Base-by-base conservation (phyloP, 805 yeast genomes). In the Saccharomycopsis selenospora region DNA sequence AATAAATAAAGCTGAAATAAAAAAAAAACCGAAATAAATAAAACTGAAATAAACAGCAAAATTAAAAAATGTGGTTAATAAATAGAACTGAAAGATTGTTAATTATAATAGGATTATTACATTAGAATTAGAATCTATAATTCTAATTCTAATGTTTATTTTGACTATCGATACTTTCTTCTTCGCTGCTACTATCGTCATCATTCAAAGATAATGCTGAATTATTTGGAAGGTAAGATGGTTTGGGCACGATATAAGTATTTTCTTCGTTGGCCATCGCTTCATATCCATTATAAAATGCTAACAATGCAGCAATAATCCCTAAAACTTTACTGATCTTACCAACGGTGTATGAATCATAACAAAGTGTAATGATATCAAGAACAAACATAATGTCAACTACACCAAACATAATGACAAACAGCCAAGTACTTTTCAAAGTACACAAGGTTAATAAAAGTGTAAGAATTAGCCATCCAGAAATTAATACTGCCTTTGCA, bases 371-470 rank as follows among this genome's bases (percentile, higher is more conserved):
- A 33, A 33, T 20, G 17, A 33, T 33, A 14, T 33, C 18, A 14
- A 33, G 38, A 20, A 10, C 17, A 20, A 33, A 33, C n/a, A 33
- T 14, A n/a, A 45, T 22, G 20, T 24, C 23, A 47, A 82, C 67
- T 48, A 69, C 59, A 62, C 76, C 68, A 58, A 80, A 79, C 56
- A 82, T 67, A 3, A 67, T 49, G 58, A 78, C 78, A 67, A 82
- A 78, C 47, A 81, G 78, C 7, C 79, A 71, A 1, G 86, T 81
- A 3, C 86, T 77, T 56, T 80, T 75, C 59, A 77, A 57, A 2
- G 86, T 80, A 57, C 77, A 70, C 41, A 77, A 45, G 6, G 70
- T 54, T 47, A 82, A 57, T 54, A 54, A 70, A 64, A 13, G 75
- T 61, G 22, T 72, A 62, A 50, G 69, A 69, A 17, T 75, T 67